phyloP scores from a whole-genome alignment of 768 basidiomycete species.

The Saitozyma sp. region DNA sequence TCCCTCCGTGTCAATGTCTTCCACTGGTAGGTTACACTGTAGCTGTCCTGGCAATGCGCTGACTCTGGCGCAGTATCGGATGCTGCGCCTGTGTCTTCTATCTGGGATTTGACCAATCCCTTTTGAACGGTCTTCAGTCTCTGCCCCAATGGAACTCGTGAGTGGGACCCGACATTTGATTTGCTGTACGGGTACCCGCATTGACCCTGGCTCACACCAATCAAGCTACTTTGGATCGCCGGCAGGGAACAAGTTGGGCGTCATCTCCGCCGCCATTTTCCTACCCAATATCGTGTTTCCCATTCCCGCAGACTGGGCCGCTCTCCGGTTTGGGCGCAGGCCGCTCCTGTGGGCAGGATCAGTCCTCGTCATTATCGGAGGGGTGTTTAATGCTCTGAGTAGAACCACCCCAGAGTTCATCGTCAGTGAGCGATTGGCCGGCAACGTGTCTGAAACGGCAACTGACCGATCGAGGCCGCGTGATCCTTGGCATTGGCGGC shows the following conservation, averaged over 20 bases:
- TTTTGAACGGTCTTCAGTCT: conserved; percentile 33
- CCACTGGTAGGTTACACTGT: conserved; percentile 16
- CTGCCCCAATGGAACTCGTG: conserved; percentile 28
- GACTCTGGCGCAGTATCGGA: neutral
- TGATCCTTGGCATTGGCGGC: conserved; percentile 21
- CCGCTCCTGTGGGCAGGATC: conserved; percentile 4
- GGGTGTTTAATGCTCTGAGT: conserved; percentile 7
- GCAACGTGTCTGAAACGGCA: neutral
- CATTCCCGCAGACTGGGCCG: conserved; percentile 3
- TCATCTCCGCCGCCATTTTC: conserved; percentile 24
- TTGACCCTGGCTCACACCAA: too few relatives aligned
- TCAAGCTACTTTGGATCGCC: conserved; percentile 28
- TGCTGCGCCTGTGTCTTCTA: neutral
- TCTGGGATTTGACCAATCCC: conserved; percentile 16
- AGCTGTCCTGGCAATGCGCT: conserved; percentile 20
- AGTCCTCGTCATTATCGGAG: conserved; percentile 8
- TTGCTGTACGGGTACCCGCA: too few relatives aligned
- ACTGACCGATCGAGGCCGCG: conserved; percentile 5
- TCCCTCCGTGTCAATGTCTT: conserved; percentile 17
- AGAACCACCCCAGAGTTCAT: neutral
- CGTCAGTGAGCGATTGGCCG: conserved; percentile 1
- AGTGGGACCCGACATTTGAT: too few relatives aligned
- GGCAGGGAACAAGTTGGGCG: conserved; percentile 19
- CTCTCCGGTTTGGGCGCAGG: conserved; percentile 10
- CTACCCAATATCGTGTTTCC: conserved; percentile 1